These are phyloP conservation scores for Chalciporus chontae DNA, from an alignment of 768 basidiomycete species.

Conservation along the genomic window DNA sequence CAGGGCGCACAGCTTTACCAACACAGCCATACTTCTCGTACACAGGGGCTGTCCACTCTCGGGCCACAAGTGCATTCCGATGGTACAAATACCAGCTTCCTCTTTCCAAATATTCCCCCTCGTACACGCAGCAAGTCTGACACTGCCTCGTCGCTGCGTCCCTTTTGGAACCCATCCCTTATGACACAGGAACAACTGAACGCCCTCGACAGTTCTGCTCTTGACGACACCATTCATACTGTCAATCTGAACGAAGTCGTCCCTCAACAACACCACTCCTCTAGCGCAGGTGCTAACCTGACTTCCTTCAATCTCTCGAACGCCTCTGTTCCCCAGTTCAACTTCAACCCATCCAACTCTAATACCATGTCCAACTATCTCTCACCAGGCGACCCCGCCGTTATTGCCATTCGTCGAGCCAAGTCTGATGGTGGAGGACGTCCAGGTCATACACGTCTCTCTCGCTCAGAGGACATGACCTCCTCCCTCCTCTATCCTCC, in stretches of 20 bases:
- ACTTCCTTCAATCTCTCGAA: slow-evolving; percentile 27
- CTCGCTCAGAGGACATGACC: slow-evolving; percentile 62
- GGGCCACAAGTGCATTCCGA: slow-evolving; percentile 31
- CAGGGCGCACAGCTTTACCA: slow-evolving; percentile 29
- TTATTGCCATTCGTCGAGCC: slow-evolving; percentile 42
- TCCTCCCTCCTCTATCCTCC: slow-evolving; percentile 30
- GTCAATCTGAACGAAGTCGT: slow-evolving; percentile 29
- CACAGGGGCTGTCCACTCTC: slow-evolving; percentile 34
- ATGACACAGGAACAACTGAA: slow-evolving; percentile 36
- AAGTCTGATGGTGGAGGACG: slow-evolving; percentile 45
- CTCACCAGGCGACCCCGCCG: slow-evolving; percentile 26
- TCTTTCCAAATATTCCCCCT: slow-evolving; percentile 36
- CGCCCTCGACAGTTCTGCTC: slow-evolving; percentile 34
- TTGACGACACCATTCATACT: slow-evolving; percentile 35
- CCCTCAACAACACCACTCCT: slow-evolving; percentile 27
- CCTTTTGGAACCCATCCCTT: slow-evolving; percentile 45
- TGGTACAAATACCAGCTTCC: slow-evolving; percentile 36
- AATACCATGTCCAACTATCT: slow-evolving; percentile 41
- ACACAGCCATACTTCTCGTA: slow-evolving; percentile 34
- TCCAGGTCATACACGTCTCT: slow-evolving; percentile 46
- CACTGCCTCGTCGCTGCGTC: slow-evolving; percentile 45
- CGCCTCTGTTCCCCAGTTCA: slow-evolving; percentile 29
- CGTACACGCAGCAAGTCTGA: slow-evolving; percentile 61
- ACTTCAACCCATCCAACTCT: slow-evolving; percentile 34
- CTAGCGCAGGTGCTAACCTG: slow-evolving; percentile 23